Percentiles rank a stretch among this genome's conserved stretches.
phyloP scores from a whole-genome alignment of 78 protist species.

The Neovahlkampfia damariscottae region DNA sequence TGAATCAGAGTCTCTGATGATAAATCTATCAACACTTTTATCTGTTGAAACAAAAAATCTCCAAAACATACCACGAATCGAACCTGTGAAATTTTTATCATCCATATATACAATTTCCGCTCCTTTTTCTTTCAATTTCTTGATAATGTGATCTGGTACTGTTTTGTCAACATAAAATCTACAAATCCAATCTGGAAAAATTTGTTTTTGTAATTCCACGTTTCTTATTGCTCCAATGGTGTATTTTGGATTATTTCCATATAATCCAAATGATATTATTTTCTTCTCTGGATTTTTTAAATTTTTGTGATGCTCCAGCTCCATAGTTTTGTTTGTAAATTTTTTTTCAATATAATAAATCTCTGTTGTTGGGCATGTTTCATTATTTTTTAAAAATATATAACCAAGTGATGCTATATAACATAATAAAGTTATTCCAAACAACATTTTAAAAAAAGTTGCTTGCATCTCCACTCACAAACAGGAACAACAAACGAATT shows the following conservation, averaged over 20 bases:
- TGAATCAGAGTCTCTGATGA: background rate
- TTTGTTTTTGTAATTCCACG: background rate
- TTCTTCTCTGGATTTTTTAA: background rate
- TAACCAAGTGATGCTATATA: too few relatives aligned
- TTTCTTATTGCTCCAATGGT: background rate
- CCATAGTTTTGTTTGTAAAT: too few relatives aligned
- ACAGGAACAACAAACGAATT: too few relatives aligned
- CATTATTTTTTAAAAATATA: too few relatives aligned
- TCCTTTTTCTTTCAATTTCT: background rate
- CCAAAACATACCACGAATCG: background rate
- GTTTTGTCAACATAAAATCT: background rate
- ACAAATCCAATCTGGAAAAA: constrained; percentile 1
- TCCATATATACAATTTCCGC: background rate
- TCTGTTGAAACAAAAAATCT: background rate
- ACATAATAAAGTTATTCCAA: too few relatives aligned
- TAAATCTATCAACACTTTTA: background rate
- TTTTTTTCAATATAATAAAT: too few relatives aligned
- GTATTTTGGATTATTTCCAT: background rate
- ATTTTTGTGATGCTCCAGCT: too few relatives aligned
- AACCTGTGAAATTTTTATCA: background rate
- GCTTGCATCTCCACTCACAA: too few relatives aligned
- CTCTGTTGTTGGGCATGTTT: too few relatives aligned
- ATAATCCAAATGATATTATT: background rate
- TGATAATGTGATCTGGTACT: background rate
- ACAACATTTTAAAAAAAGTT: too few relatives aligned